Conservation (phyloP, 2,329 filamentous ascomycete genomes). For the Penicillium sclerotigenum region DNA sequence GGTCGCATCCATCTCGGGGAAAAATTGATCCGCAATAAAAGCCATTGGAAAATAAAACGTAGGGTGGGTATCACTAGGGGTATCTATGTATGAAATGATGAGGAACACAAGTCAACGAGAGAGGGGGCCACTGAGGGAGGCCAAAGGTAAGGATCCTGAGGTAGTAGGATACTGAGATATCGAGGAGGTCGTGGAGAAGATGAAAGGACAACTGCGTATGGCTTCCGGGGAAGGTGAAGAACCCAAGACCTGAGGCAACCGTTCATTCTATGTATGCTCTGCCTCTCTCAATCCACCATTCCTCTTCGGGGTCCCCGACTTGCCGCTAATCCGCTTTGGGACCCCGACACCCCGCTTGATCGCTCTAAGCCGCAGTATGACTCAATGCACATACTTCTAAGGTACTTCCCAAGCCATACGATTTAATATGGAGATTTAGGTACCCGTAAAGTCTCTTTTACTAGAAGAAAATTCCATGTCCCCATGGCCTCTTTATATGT, state of each 20-base stretch:
- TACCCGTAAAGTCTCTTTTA: neutral
- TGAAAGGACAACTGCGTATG: neutral
- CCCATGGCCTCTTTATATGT: neutral
- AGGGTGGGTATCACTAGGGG: slow-evolving; percentile 7
- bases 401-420: neutral
- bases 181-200: slow-evolving; percentile 2
- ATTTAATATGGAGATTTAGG: neutral
- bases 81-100: neutral
- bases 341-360: slow-evolving; percentile 22
- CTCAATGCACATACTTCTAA: neutral
- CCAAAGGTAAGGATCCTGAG: neutral
- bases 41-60: slow-evolving; percentile 23
- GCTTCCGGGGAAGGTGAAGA: slow-evolving; percentile 16
- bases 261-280: slow-evolving; percentile 9
- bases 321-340: slow-evolving; percentile 26
- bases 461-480: neutral
- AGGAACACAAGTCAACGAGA: neutral
- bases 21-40: slow-evolving; percentile 25
- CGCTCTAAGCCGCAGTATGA: slow-evolving; percentile 9
- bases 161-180: neutral
- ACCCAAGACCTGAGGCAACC: slow-evolving; percentile 20
- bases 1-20: slow-evolving; percentile 21
- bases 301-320: slow-evolving; percentile 31
- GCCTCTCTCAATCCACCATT: slow-evolving; percentile 8
- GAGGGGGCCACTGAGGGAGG: neutral